phyloP scores from a whole-genome alignment of 495 filamentous ascomycete genomes.

The Cercophora samala region DNA sequence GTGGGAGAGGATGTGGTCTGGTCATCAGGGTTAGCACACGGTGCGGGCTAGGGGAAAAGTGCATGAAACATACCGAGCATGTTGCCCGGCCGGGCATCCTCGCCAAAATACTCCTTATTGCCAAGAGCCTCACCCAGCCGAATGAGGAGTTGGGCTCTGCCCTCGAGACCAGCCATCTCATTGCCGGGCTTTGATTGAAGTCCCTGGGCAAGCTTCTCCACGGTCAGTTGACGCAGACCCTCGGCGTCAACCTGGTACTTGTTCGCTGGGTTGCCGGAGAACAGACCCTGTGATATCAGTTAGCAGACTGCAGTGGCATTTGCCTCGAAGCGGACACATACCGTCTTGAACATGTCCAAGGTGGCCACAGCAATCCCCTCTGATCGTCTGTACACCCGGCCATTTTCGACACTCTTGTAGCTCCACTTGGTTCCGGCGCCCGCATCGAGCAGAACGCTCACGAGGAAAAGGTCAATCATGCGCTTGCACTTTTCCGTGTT shows the following conservation, averaged over 20 bases:
- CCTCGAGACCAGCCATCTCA: conserved; percentile 82
- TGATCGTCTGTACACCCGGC: conserved; percentile 76
- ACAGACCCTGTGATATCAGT: conserved; percentile 58
- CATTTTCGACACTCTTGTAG: conserved; percentile 88
- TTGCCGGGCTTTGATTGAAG: conserved; percentile 81
- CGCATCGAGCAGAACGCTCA: conserved; percentile 87
- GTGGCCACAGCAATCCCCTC: conserved; percentile 93
- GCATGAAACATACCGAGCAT: conserved; percentile 71
- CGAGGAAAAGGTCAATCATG: conserved; percentile 79
- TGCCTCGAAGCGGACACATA: conserved; percentile 23
- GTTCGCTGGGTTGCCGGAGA: conserved; percentile 76
- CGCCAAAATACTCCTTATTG: conserved; percentile 81
- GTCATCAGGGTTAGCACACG: conserved; percentile 14
- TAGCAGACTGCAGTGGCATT: not conserved
- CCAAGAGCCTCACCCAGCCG: conserved; percentile 73
- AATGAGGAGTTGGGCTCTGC: conserved; percentile 75
- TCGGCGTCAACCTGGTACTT: conserved; percentile 86
- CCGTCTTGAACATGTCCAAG: conserved; percentile 92
- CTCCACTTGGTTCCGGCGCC: conserved; percentile 81
- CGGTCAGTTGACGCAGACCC: conserved; percentile 71
- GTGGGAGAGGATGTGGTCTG: conserved; percentile 91
- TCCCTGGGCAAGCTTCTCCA: conserved; percentile 69
- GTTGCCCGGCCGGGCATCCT: conserved; percentile 81
- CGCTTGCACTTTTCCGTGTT: conserved; percentile 69
- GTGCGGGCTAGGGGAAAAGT: not conserved